These are phyloP conservation scores for Chrysanthemum lavandulifolium DNA, from an alignment of 129 eudicot species.

Conservation along the genomic window DNA sequence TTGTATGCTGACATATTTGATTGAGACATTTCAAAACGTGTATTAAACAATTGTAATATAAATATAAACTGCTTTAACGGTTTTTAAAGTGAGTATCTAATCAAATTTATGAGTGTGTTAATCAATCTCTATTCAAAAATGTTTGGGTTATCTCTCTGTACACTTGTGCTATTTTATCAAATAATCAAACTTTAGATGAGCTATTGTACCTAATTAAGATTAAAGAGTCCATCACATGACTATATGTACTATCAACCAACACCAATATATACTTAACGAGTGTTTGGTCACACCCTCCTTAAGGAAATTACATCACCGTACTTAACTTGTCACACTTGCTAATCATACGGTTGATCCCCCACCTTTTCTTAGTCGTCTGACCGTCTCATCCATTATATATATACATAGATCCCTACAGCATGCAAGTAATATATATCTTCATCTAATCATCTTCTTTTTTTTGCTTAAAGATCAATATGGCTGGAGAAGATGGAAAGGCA, in stretches of 20 bases:
- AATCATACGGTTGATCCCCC: conserved; percentile 5
- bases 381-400: conserved; percentile 4
- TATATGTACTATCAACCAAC: conserved; percentile 41
- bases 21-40: no score
- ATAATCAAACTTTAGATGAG: conserved; percentile 30
- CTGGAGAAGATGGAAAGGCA: conserved; percentile 31
- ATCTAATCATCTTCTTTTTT: not conserved
- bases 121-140: no score
- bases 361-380: not conserved
- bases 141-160: no score
- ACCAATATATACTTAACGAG: conserved; percentile 22
- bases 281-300: conserved; percentile 29
- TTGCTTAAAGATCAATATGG: conserved; percentile 21
- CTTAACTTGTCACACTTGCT: conserved; percentile 20
- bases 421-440: not conserved
- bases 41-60: no score
- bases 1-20: no score
- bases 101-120: no score
- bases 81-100: no score
- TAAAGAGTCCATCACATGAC: not conserved
- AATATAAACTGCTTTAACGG: no score
- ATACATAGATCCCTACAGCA: not conserved
- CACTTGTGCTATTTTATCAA: conserved; percentile 4
- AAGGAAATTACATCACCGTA: conserved; percentile 26
- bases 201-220: conserved; percentile 28